Conservation (phyloP, 768 basidiomycete genomes). For the Hygrocybe punicea region DNA sequence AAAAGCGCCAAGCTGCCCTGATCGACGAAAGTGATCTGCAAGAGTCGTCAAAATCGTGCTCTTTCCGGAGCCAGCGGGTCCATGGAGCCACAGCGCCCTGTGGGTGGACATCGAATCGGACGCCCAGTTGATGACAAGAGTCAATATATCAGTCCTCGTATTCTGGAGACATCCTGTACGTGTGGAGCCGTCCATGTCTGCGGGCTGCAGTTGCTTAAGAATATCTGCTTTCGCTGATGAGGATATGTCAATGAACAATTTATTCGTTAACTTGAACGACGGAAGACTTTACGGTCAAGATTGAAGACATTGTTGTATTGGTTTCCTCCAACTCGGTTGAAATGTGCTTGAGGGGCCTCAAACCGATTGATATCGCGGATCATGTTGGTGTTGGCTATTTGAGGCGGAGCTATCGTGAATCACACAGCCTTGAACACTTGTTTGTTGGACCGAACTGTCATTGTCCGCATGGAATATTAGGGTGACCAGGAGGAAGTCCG, state of each 20-base stretch:
- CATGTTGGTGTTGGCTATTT: too few relatives aligned
- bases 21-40: constrained; percentile 6
- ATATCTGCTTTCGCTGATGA: background rate
- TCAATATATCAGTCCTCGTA: constrained; percentile 4
- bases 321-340: background rate
- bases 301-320: background rate
- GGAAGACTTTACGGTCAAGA: background rate
- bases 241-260: background rate
- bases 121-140: constrained; percentile 3
- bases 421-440: too few relatives aligned
- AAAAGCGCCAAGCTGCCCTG: constrained; percentile 14
- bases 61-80: constrained; percentile 18
- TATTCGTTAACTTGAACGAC: background rate
- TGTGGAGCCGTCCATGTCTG: constrained; percentile 2
- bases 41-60: constrained; percentile 16
- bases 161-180: constrained; percentile 2
- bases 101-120: background rate
- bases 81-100: constrained; percentile 16
- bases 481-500: too few relatives aligned
- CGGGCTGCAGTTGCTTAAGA: constrained; percentile 1
- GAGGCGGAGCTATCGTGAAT: too few relatives aligned
- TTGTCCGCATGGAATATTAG: too few relatives aligned
- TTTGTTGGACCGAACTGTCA: too few relatives aligned
- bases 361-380: too few relatives aligned
- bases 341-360: background rate